Conservation (phyloP, 306 rosid species). For the Dalbergia cultrata region DNA sequence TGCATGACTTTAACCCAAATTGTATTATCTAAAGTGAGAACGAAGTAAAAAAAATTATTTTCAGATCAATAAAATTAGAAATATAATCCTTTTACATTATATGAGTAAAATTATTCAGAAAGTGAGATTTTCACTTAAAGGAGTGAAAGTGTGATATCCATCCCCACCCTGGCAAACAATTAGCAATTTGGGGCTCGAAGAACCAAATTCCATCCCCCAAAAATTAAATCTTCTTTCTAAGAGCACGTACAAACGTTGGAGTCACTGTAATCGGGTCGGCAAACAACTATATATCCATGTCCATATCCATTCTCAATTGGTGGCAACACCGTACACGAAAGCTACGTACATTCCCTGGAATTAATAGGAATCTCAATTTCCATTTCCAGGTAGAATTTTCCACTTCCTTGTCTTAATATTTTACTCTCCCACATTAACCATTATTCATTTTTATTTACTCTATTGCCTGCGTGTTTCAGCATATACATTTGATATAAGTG, state of each 20-base stretch:
- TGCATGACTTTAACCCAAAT: background rate
- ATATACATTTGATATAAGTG: too few relatives aligned
- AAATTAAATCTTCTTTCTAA: conserved; percentile 28
- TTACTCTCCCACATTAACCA: background rate
- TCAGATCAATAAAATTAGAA: too few relatives aligned
- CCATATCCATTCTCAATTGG: conserved; percentile 57
- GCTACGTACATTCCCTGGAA: conserved; percentile 42
- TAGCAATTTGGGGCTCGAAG: background rate
- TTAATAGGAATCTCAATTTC: conserved; percentile 6
- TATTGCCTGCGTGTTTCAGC: background rate
- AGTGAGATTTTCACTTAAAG: too few relatives aligned
- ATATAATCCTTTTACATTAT: too few relatives aligned
- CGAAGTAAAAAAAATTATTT: too few relatives aligned
- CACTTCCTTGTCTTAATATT: background rate
- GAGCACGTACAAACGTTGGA: conserved; percentile 55
- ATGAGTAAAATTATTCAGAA: too few relatives aligned
- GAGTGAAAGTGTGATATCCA: too few relatives aligned
- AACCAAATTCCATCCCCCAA: conserved; percentile 26
- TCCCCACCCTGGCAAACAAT: too few relatives aligned
- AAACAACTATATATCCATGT: too few relatives aligned
- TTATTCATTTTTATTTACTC: background rate
- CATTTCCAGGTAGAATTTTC: background rate
- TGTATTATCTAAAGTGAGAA: too few relatives aligned
- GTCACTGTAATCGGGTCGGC: too few relatives aligned
- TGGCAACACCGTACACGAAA: conserved; percentile 60